Percentiles rank a stretch among this genome's conserved stretches.
Conservation (phyloP, 1,284 basidiomycete genomes). For the Moesziomyces sp. region DNA sequence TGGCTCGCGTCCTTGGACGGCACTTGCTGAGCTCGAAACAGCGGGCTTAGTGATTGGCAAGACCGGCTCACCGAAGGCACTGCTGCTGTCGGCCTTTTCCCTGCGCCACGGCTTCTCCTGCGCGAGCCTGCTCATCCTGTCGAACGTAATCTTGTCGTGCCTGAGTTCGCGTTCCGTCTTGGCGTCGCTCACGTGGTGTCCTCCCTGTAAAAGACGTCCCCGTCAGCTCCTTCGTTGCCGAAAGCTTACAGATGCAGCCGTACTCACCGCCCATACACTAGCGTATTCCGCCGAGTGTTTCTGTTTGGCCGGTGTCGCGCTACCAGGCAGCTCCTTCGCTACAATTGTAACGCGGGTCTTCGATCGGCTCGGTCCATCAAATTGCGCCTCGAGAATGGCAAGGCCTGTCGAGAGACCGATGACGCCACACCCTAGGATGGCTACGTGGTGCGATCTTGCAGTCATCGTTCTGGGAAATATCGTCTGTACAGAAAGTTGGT, state of each 20-base stretch:
- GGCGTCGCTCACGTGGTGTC: slow-evolving; percentile 52
- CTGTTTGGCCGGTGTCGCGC: background rate
- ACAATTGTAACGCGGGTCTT: slow-evolving; percentile 32
- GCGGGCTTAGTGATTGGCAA: background rate
- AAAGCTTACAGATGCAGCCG: background rate
- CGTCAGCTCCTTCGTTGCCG: background rate
- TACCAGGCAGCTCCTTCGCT: slow-evolving; percentile 31
- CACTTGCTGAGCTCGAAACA: too few relatives aligned
- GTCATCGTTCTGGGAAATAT: background rate
- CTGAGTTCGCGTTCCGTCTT: slow-evolving; percentile 28
- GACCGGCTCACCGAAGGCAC: background rate
- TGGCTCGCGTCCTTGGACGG: slow-evolving; percentile 11
- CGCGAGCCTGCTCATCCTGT: slow-evolving; percentile 27
- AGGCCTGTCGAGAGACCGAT: slow-evolving; percentile 50
- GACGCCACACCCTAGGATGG: slow-evolving; percentile 45
- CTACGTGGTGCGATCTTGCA: slow-evolving; percentile 11
- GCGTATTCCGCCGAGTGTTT: slow-evolving; percentile 39
- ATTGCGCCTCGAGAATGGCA: slow-evolving; percentile 36
- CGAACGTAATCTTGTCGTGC: slow-evolving; percentile 46
- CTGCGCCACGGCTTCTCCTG: slow-evolving; percentile 24
- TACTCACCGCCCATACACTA: slow-evolving; percentile 49
- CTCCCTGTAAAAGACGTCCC: slow-evolving; percentile 14
- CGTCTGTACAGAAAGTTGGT: background rate
- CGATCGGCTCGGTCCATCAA: background rate
- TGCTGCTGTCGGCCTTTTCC: background rate